Evolutionary conservation across 768 basidiomycete genomes (phyloP), one percentile per base, ranked within the genome.

Genomic region (Phaffia tasmanica): DNA sequence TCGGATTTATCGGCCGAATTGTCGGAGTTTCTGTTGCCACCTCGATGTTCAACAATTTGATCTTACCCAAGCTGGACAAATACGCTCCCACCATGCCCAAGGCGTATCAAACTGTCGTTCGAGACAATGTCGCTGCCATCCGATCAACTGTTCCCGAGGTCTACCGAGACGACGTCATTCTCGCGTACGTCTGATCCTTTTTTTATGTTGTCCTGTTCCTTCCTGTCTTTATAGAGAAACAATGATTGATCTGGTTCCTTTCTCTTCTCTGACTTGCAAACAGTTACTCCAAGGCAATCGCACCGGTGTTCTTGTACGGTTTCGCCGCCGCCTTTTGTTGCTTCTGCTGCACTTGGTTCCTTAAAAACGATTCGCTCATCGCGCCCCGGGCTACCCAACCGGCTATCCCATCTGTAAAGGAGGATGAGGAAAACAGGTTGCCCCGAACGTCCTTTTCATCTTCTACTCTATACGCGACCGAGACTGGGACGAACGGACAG

Each of bases 1-100:
- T 62, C 53, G 70, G 69, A 2, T 73, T 72, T 55, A 46, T 71
- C 14, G 71, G 70, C n/a, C 62, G 71, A 8, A 71, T 71, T 23
- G 46, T 72, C 25, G 70, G 69, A 23, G 71, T 74, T 67, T 72
- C 72, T 7, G 64, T 69, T 4, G 70, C 66, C 16, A 74, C 73
- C 2, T 70, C 67, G 51, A 66, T 74, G 21, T 74, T 74, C 69
- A 67, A 70, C 53, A 74, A 74, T 68, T 49, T 57, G 21, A 30
- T 68, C 19, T 48, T 27, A 4, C 21, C 7, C 21, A 35, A 60
- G 47, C 56, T 68, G 32, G 29, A 48, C n/a, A n/a, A 51, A 19
- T 30, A 32, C 27, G 67, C 62, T 1, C 67, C 67, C 19, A 19
- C 30, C 25, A 57, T 68, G 16, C 35, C 30, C 6, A 15, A 25